These are phyloP conservation scores for Lanmaoa pseudosensibilis DNA, from an alignment of 768 basidiomycete genomes.

Conservation along the genomic window DNA sequence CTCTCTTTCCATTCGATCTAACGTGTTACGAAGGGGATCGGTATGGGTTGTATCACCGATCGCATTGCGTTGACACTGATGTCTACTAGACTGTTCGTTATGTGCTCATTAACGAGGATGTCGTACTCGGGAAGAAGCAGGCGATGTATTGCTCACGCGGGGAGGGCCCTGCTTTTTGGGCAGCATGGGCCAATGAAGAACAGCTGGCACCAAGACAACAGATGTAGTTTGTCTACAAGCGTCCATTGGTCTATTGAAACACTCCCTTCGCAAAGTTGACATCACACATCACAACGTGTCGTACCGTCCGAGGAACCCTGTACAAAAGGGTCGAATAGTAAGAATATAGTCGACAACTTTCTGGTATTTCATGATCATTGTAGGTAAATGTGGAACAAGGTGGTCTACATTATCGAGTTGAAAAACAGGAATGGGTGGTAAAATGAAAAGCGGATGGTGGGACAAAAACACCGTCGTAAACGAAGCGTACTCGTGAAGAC, in stretches of 20 bases:
- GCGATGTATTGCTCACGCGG: constrained; percentile 77
- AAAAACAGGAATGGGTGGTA: constrained; percentile 10
- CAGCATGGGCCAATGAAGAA: constrained; percentile 75
- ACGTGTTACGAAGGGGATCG: constrained; percentile 51
- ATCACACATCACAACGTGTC: background rate
- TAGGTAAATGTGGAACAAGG: constrained; percentile 29
- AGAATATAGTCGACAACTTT: constrained; percentile 2
- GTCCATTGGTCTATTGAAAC: background rate
- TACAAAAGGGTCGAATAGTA: background rate
- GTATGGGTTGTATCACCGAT: constrained; percentile 40
- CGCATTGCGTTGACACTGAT: constrained; percentile 7
- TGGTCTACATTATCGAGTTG: constrained; percentile 32
- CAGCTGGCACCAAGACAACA: constrained; percentile 19
- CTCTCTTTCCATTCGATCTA: background rate
- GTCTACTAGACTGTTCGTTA: constrained; percentile 64
- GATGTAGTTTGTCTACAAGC: constrained; percentile 8
- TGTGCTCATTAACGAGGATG: constrained; percentile 75
- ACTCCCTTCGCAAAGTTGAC: background rate
- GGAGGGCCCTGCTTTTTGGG: constrained; percentile 69
- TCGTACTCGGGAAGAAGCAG: constrained; percentile 60
- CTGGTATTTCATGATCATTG: constrained; percentile 30
- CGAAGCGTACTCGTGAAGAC: constrained; percentile 13
- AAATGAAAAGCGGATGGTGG: constrained; percentile 9
- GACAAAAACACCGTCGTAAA: constrained; percentile 3
- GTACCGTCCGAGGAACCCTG: background rate